These are phyloP conservation scores for Boehmeria nivea DNA, from an alignment of 306 rosid species.

Conservation along the genomic window DNA sequence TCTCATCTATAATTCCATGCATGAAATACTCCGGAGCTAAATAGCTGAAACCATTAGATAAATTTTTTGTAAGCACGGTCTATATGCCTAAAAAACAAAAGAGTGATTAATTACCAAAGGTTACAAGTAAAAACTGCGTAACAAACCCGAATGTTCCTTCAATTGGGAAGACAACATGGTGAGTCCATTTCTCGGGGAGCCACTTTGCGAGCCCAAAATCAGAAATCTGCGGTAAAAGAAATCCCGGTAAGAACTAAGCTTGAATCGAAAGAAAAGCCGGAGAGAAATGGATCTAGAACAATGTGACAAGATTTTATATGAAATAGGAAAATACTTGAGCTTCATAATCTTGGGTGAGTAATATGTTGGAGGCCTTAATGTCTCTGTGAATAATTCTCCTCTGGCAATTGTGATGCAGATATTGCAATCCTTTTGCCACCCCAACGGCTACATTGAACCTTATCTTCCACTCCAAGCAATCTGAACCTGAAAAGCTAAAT, in stretches of 20 bases:
- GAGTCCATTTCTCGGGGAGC: constrained; percentile 91
- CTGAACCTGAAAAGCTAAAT: constrained; percentile 47
- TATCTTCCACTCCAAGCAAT: constrained; percentile 59
- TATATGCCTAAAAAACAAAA: background rate
- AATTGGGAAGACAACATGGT: constrained; percentile 89
- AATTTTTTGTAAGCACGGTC: background rate
- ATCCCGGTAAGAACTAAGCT: too few relatives aligned
- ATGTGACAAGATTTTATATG: background rate
- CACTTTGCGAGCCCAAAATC: constrained; percentile 97
- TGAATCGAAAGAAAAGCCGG: background rate
- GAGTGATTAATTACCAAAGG: background rate
- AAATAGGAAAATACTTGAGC: constrained; percentile 54
- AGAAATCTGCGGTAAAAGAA: constrained; percentile 55
- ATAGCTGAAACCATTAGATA: constrained; percentile 48
- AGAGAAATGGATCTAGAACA: background rate
- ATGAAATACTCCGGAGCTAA: constrained; percentile 94
- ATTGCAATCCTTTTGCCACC: constrained; percentile 71
- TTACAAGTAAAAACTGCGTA: constrained; percentile 9
- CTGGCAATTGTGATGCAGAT: constrained; percentile 81
- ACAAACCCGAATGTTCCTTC: constrained; percentile 98
- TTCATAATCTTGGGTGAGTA: constrained; percentile 57
- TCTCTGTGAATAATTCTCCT: constrained; percentile 90
- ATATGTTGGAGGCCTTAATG: constrained; percentile 88
- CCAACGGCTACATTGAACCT: constrained; percentile 81
- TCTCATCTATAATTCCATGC: constrained; percentile 94